Evolutionary conservation across 768 basidiomycete species (phyloP).

Genomic region (Phlebiopsis gigantea): DNA sequence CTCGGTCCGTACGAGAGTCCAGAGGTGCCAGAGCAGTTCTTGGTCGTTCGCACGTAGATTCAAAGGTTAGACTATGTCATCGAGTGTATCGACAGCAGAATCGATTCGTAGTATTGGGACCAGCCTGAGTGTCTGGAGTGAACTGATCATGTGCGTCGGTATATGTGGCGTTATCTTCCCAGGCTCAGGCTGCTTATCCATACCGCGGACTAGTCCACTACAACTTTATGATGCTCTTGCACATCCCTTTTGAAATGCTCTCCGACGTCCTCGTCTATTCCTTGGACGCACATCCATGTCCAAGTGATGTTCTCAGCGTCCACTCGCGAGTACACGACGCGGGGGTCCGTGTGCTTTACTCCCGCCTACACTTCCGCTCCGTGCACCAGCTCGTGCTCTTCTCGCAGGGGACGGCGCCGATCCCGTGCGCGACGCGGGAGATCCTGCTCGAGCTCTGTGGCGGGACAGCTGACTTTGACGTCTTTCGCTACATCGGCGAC

Average conservation of each 20-base stretch:
- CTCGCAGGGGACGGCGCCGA: conserved; percentile 6
- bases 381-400: conserved; percentile 23
- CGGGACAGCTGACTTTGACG: conserved; percentile 22
- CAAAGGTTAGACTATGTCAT: too few relatives aligned
- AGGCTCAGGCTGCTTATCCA: too few relatives aligned
- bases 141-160: too few relatives aligned
- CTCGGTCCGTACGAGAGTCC: conserved; percentile 55
- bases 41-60: conserved; percentile 56
- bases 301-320: conserved; percentile 18
- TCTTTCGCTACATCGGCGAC: conserved; percentile 24
- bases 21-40: conserved; percentile 68
- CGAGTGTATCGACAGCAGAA: too few relatives aligned
- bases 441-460: conserved; percentile 27
- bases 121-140: too few relatives aligned
- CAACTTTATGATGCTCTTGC: too few relatives aligned
- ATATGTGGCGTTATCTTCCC: too few relatives aligned
- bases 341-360: conserved; percentile 20
- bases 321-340: conserved; percentile 16
- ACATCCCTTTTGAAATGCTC: conserved; percentile 19
- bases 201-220: too few relatives aligned
- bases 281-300: conserved; percentile 11
- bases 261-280: conserved; percentile 19
- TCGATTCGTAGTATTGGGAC: too few relatives aligned
- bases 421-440: conserved; percentile 23
- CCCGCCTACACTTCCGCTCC: conserved; percentile 21